Percentiles rank a stretch among this genome's conserved stretches.
phyloP scores from a whole-genome alignment of 345 rosid species.

The Aurinia saxatilis region DNA sequence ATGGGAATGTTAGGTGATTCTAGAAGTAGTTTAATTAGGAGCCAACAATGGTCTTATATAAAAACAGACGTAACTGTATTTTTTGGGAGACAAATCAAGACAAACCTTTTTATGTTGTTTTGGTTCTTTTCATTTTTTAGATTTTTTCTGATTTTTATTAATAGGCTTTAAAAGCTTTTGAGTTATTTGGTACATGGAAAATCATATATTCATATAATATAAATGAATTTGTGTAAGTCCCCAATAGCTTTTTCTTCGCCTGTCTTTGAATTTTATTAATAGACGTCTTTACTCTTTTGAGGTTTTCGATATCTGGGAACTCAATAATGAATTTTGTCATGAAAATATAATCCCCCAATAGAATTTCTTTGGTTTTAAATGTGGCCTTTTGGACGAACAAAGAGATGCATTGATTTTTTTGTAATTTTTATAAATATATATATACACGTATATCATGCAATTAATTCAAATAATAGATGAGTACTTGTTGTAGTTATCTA shows the following conservation, averaged over 20 bases:
- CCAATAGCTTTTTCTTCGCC: not conserved
- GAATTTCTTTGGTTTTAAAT: conserved; percentile 2
- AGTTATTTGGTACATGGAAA: not conserved
- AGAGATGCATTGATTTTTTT: conserved; percentile 9
- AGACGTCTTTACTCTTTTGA: not conserved
- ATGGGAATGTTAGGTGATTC: not conserved
- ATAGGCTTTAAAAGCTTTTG: no score
- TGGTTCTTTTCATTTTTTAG: not conserved
- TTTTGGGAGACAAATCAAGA: not conserved
- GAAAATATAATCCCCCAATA: not conserved
- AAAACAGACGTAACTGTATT: not conserved
- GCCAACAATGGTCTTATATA: not conserved
- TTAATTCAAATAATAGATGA: not conserved
- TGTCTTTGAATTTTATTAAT: not conserved
- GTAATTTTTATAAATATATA: not conserved
- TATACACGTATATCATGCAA: not conserved
- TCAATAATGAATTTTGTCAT: not conserved
- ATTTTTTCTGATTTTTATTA: not conserved
- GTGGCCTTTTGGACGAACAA: not conserved
- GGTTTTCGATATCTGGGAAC: not conserved
- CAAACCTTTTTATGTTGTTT: not conserved
- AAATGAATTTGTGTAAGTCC: not conserved
- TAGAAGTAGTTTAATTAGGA: not conserved
- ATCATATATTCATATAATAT: no score
- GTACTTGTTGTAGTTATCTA: not conserved